These are phyloP conservation scores for Didymella pinodella DNA, from an alignment of 2,329 filamentous ascomycete species.

Conservation along the genomic window DNA sequence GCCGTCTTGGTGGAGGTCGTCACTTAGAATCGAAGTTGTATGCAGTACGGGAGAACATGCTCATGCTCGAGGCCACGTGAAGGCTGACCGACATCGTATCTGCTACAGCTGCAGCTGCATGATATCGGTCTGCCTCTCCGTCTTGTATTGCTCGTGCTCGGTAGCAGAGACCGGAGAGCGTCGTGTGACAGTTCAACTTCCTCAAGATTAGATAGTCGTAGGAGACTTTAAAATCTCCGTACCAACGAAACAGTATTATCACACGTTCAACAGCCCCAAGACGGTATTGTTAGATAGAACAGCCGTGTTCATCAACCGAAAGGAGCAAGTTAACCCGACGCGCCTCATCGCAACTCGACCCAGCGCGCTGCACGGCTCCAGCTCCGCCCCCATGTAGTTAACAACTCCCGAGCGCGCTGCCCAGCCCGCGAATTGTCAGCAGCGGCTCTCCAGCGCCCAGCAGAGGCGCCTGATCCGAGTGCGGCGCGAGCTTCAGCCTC, in stretches of 20 bases:
- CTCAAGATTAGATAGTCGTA: background rate
- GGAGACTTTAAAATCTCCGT: background rate
- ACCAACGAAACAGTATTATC: constrained; percentile 1
- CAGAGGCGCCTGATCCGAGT: constrained; percentile 16
- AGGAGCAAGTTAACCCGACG: constrained; percentile 31
- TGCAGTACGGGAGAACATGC: background rate
- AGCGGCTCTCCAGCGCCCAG: constrained; percentile 9
- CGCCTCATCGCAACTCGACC: constrained; percentile 9
- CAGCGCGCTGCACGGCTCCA: constrained; percentile 16
- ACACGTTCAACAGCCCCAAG: constrained; percentile 2
- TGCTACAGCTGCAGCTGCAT: background rate
- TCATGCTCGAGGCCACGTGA: background rate
- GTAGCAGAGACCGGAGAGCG: background rate
- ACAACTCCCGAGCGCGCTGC: constrained; percentile 24
- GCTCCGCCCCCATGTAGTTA: constrained; percentile 30
- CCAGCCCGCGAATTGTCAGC: constrained; percentile 23
- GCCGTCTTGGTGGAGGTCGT: background rate
- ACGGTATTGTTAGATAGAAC: constrained; percentile 7
- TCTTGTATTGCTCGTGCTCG: background rate
- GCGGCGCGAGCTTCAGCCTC: constrained; percentile 38
- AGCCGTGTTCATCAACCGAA: constrained; percentile 24
- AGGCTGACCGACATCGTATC: background rate
- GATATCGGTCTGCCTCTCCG: constrained; percentile 4
- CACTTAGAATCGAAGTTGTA: background rate
- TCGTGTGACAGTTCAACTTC: background rate